Conservation (phyloP, 495 filamentous ascomycete species). For the Cetradonia linearis region DNA sequence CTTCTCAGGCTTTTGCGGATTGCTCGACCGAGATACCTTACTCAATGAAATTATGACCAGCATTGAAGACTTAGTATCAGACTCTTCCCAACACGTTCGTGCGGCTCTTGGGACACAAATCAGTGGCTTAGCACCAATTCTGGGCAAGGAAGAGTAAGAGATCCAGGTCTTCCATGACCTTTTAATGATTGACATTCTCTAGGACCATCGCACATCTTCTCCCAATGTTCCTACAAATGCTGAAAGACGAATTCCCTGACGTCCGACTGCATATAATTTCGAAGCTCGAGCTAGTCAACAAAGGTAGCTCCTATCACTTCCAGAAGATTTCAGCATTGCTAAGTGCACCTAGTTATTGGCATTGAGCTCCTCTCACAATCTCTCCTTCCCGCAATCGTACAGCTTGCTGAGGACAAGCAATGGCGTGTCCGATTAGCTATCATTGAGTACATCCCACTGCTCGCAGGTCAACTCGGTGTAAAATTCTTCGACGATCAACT, state of each 20-base stretch:
- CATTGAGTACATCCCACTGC: slow-evolving; percentile 96
- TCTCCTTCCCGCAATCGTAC: slow-evolving; percentile 93
- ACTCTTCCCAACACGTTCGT: slow-evolving; percentile 92
- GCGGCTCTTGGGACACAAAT: slow-evolving; percentile 94
- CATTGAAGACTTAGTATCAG: slow-evolving; percentile 90
- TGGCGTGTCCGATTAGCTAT: slow-evolving; percentile 97
- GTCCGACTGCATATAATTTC: slow-evolving; percentile 97
- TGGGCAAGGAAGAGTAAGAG: slow-evolving; percentile 93
- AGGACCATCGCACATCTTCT: slow-evolving; percentile 93
- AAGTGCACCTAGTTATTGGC: slow-evolving; percentile 62
- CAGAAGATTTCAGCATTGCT: slow-evolving; percentile 20
- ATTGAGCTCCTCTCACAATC: slow-evolving; percentile 95
- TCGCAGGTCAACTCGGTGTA: slow-evolving; percentile 90
- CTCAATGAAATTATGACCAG: slow-evolving; percentile 96
- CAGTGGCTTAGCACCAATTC: slow-evolving; percentile 89
- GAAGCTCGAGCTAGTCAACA: slow-evolving; percentile 94
- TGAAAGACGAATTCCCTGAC: slow-evolving; percentile 98
- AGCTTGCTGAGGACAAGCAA: slow-evolving; percentile 97
- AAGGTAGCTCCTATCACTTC: slow-evolving; percentile 46
- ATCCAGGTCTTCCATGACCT: neutral
- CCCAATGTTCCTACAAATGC: slow-evolving; percentile 98
- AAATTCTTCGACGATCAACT: slow-evolving; percentile 98
- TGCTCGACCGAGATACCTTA: slow-evolving; percentile 77
- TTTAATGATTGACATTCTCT: slow-evolving; percentile 21
- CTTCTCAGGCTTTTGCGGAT: slow-evolving; percentile 68